phyloP scores from a whole-genome alignment of 176 grass and related monocot genomes.

The Puccinellia tenuiflora region DNA sequence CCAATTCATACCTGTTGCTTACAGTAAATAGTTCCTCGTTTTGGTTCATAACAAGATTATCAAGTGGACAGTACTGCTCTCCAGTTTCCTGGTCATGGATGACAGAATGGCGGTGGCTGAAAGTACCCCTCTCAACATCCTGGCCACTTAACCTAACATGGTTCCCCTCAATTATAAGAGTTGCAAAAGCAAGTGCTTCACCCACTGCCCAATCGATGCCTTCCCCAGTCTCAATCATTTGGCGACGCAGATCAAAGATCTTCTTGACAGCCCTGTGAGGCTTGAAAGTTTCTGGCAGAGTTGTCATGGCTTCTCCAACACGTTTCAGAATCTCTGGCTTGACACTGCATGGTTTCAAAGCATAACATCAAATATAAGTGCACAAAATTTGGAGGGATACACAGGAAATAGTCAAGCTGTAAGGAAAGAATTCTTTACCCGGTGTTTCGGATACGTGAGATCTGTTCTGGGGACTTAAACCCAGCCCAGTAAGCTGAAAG shows the following conservation, averaged over 20 bases:
- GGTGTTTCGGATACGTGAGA: slow-evolving; percentile 92
- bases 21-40: slow-evolving; percentile 80
- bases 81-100: slow-evolving; percentile 91
- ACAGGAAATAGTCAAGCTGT: background rate
- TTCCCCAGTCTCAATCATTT: slow-evolving; percentile 89
- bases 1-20: slow-evolving; percentile 72
- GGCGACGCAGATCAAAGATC: slow-evolving; percentile 74
- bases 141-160: slow-evolving; percentile 97
- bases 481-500: slow-evolving; percentile 97
- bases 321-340: slow-evolving; percentile 97
- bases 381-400: slow-evolving; percentile 8
- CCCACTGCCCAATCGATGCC: slow-evolving; percentile 96
- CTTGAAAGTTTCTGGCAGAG: slow-evolving; percentile 90
- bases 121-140: slow-evolving; percentile 98
- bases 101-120: slow-evolving; percentile 92
- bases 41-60: slow-evolving; percentile 69
- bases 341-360: slow-evolving; percentile 53
- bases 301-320: slow-evolving; percentile 88
- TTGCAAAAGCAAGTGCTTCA: slow-evolving; percentile 94
- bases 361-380: background rate
- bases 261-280: slow-evolving; percentile 96
- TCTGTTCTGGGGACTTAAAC: slow-evolving; percentile 97
- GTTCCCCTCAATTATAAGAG: slow-evolving; percentile 91
- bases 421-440: slow-evolving; percentile 52
- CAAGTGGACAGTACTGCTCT: slow-evolving; percentile 67